These are phyloP conservation scores for Lizonia empirigonia DNA, from an alignment of 2,329 filamentous ascomycete genomes.

Conservation along the genomic window DNA sequence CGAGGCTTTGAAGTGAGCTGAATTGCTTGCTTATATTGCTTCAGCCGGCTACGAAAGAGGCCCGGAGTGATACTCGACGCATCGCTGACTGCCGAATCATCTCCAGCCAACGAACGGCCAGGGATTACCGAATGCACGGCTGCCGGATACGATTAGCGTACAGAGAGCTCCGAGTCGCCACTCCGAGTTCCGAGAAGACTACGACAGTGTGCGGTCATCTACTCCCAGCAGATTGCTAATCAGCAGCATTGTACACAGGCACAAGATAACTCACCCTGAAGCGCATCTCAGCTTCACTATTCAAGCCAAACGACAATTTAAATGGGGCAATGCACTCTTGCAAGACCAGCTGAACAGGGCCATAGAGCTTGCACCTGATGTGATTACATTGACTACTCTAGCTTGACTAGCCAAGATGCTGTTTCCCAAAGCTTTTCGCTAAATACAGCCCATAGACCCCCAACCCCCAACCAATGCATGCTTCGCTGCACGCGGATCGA, in stretches of 20 bases:
- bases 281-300: too few relatives aligned
- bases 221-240: too few relatives aligned
- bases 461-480: slow-evolving; percentile 5
- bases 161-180: slow-evolving; percentile 9
- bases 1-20: slow-evolving; percentile 5
- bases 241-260: too few relatives aligned
- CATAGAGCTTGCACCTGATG: too few relatives aligned
- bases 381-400: not conserved
- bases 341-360: too few relatives aligned
- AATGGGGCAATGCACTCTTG: too few relatives aligned
- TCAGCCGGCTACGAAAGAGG: slow-evolving; percentile 1
- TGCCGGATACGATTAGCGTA: slow-evolving; percentile 1
- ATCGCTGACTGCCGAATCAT: slow-evolving; percentile 13
- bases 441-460: not conserved
- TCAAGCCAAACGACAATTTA: too few relatives aligned
- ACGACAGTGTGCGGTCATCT: too few relatives aligned
- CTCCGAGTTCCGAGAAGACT: slow-evolving; percentile 10
- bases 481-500: not conserved
- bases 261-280: too few relatives aligned
- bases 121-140: slow-evolving; percentile 8
- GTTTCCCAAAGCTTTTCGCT: not conserved
- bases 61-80: slow-evolving; percentile 10
- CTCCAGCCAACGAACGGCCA: slow-evolving; percentile 9
- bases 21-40: slow-evolving; percentile 14
- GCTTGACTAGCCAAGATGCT: not conserved